Base-by-base conservation (phyloP, 345 rosid species). In the Gossypium rotundifolium region DNA sequence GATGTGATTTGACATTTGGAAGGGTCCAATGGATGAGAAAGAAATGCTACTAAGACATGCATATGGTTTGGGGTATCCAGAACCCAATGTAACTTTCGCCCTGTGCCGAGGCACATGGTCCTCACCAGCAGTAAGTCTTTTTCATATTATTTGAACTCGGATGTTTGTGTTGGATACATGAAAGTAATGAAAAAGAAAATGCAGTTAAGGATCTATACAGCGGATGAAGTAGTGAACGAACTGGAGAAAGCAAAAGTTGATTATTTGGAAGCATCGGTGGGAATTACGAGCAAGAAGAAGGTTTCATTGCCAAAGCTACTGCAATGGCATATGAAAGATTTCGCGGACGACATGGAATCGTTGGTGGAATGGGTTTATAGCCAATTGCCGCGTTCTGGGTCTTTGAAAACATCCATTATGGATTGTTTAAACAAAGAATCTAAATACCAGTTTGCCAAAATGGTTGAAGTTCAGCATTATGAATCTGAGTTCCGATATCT, bases 81-180 rank as follows among this genome's bases (percentile, higher is more conserved):
- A 91, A 74, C 94, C 98, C 13, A 90, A 91, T 65, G 86, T 93
- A 44, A 90, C 94, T 18, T 94, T 94, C 57, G 97, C 96, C 13
- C 96, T 94, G 74, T 90, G 97, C 79, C 85, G 96, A 53, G 97
- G 97, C 83, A 90, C 86, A 67, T 88, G 94, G 96, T 94, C 98
- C 45, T 94, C 98, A 55, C 98, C 98, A 45, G 96, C 96, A 9
- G 97, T 89, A 86, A 86, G 94, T 85, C 9, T 52, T 46, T 23
- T 22, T 16, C 14, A 33, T 49, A 45, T 60, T 46, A 57, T 13
- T 57, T 10, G 14, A 13, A 57, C 25, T 55, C 60, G 11, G 25
- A 45, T 8, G 8, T 52, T 52, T 6, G 20, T 52, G 9, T 52
- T 8, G 57, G 57, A 52, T 52, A 17, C 17, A 52, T 33, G 40